A percentile compares a stretch with the other conserved stretches of the same genome.
Evolutionary conservation across 1,139 yeast species (phyloP).

Genomic region (Saccharomycopsis hybrid): DNA sequence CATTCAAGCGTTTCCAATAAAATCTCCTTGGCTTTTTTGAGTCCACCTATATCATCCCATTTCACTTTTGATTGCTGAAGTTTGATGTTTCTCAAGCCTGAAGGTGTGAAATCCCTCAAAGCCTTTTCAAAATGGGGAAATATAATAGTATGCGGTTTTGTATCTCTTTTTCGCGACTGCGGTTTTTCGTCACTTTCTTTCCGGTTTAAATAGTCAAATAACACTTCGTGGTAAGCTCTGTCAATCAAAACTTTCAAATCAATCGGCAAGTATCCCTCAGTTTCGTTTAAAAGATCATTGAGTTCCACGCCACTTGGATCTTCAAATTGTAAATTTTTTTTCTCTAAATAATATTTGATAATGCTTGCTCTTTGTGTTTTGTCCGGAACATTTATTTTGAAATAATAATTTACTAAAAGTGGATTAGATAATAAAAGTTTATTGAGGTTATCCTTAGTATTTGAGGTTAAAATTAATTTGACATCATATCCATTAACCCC

Average conservation of each 20-base stretch:
- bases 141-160: too few relatives aligned
- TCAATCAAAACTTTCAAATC: constrained; percentile 72
- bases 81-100: constrained; percentile 80
- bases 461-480: constrained; percentile 1
- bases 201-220: constrained; percentile 29
- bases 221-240: constrained; percentile 62
- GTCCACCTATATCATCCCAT: constrained; percentile 91
- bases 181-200: background rate
- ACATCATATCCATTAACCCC: constrained; percentile 2
- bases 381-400: constrained; percentile 63
- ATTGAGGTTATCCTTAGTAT: constrained; percentile 35
- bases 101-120: constrained; percentile 63
- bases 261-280: constrained; percentile 86
- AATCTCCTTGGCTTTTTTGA: constrained; percentile 66
- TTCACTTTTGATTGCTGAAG: constrained; percentile 67
- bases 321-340: constrained; percentile 30
- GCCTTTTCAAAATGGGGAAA: constrained; percentile 51
- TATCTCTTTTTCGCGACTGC: too few relatives aligned
- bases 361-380: constrained; percentile 53
- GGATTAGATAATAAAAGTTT: constrained; percentile 59
- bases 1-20: constrained; percentile 87
- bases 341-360: constrained; percentile 40
- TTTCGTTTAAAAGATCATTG: constrained; percentile 63
- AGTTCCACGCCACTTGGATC: constrained; percentile 30
- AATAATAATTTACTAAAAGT: constrained; percentile 53